A percentile compares a stretch with the other conserved stretches of the same genome.
phyloP scores from a whole-genome alignment of 768 basidiomycete species.

The Galerina sulciceps region DNA sequence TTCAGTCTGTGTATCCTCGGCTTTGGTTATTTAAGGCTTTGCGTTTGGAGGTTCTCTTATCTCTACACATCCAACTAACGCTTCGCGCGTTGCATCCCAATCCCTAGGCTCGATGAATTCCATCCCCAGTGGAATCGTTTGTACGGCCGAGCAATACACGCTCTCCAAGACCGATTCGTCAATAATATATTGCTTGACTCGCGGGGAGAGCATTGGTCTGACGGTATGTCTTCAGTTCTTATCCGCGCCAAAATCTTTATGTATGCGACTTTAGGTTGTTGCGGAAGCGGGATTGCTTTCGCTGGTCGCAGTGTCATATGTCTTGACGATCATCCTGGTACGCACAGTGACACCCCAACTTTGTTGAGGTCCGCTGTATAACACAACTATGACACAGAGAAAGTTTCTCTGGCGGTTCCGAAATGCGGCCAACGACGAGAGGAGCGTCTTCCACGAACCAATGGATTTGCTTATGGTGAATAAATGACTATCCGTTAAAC shows the following conservation, averaged over 20 bases:
- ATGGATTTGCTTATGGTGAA: slow-evolving; percentile 45
- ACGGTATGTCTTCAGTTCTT: slow-evolving; percentile 27
- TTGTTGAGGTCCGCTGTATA: not conserved
- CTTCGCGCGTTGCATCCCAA: too few relatives aligned
- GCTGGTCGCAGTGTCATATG: slow-evolving; percentile 33
- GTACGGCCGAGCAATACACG: slow-evolving; percentile 7
- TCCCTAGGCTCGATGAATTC: too few relatives aligned
- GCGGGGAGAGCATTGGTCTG: slow-evolving; percentile 39
- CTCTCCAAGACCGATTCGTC: not conserved
- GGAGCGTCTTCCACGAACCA: slow-evolving; percentile 35
- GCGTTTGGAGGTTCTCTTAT: too few relatives aligned
- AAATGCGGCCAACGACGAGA: slow-evolving; percentile 16
- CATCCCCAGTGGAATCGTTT: slow-evolving; percentile 2
- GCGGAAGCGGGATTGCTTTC: slow-evolving; percentile 39
- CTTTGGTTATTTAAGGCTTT: too few relatives aligned
- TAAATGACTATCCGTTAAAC: not conserved
- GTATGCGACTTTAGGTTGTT: slow-evolving; percentile 27
- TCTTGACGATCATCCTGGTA: slow-evolving; percentile 35
- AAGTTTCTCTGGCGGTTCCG: slow-evolving; percentile 31
- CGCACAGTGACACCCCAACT: not conserved
- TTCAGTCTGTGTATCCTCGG: too few relatives aligned
- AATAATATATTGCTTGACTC: slow-evolving; percentile 29
- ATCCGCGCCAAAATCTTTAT: not conserved
- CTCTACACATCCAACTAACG: too few relatives aligned
- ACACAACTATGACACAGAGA: slow-evolving; percentile 24